Evolutionary conservation across 2,329 filamentous ascomycete species (phyloP).

Genomic region (Elsinoe perseae): DNA sequence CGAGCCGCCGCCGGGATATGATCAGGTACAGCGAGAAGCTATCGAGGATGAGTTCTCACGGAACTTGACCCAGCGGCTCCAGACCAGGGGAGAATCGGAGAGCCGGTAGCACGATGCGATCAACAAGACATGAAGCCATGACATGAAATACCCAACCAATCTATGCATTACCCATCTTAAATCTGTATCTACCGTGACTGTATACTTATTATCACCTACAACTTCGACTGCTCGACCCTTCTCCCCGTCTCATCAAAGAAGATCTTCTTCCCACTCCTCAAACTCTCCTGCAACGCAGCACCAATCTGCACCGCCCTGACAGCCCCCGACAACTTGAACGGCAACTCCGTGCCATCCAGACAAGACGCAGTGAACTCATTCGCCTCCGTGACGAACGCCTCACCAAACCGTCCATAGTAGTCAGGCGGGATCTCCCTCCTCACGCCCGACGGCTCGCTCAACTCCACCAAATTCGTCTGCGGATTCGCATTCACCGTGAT

Average conservation of each 20-base stretch:
- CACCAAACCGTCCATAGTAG: constrained; percentile 56
- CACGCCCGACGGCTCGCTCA: constrained; percentile 48
- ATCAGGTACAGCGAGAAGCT: constrained; percentile 79
- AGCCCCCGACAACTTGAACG: constrained; percentile 50
- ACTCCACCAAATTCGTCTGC: constrained; percentile 46
- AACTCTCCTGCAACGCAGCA: constrained; percentile 39
- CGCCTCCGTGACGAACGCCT: constrained; percentile 56
- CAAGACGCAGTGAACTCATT: constrained; percentile 55
- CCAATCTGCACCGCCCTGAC: constrained; percentile 56
- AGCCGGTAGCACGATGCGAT: background rate
- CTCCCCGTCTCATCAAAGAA: constrained; percentile 50
- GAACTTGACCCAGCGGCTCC: constrained; percentile 24
- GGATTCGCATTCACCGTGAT: constrained; percentile 55
- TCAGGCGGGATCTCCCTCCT: constrained; percentile 52
- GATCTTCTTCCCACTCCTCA: constrained; percentile 40
- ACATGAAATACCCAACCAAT: constrained; percentile 5
- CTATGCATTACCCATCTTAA: background rate
- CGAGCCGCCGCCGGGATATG: constrained; percentile 84
- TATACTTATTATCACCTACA: constrained; percentile 7
- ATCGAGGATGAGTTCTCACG: constrained; percentile 64
- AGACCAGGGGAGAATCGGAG: background rate
- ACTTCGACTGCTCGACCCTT: constrained; percentile 31
- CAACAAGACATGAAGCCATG: constrained; percentile 3
- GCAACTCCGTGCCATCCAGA: constrained; percentile 48
- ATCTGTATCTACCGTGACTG: background rate